Evolutionary conservation across 2,329 filamentous ascomycete genomes (phyloP), one percentile per base, ranked within the genome.

Genomic region (Pseudogymnoascus sp.): DNA sequence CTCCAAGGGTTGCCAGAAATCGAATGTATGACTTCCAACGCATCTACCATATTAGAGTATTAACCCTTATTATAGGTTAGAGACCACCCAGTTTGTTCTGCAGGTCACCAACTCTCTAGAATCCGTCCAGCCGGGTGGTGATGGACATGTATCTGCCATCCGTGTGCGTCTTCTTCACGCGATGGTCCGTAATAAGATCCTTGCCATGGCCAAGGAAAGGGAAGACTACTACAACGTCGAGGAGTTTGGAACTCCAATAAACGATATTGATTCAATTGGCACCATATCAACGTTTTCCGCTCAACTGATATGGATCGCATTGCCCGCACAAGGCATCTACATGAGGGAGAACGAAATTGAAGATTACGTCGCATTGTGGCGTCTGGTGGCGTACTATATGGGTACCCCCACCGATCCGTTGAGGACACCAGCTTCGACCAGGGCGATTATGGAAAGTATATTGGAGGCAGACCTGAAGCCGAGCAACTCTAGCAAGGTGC

Each of bases 291-390:
- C 83, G 0, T 89, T 89, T 68, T 84, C 80, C n/a, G 80, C 81
- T 19, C 81, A 80, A 0, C 74, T 88, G 29, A 80, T 88, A 65
- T 89, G 81, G 79, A 70, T 87, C 0, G 81, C 81, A 52, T 77
- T 89, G 1, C 87, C 86, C 0, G 78, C 81, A 1, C 85, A 88
- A 73, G 86, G 86, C 0, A 81, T 89, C 41, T 83, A 78, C 64
- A 76, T 85, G 7, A 77, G 77, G 1, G 66, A 78, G 37, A 81
- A 83, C 63, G 86, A 89, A 66, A 81, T 80, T 1, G 72, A 73
- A 8, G 86, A 89, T 66, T 89, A 88, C 68, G 79, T 87, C 41
- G 85, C 86, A 0, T 74, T 89, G 0, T 89, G 88, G 88, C 81
- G 88, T 2, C 88, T 88, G 68, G 82, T 91, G 10, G 87, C 81